Evolutionary conservation across 2,329 filamentous ascomycete species (phyloP).

Genomic region (Fusarium sp.): DNA sequence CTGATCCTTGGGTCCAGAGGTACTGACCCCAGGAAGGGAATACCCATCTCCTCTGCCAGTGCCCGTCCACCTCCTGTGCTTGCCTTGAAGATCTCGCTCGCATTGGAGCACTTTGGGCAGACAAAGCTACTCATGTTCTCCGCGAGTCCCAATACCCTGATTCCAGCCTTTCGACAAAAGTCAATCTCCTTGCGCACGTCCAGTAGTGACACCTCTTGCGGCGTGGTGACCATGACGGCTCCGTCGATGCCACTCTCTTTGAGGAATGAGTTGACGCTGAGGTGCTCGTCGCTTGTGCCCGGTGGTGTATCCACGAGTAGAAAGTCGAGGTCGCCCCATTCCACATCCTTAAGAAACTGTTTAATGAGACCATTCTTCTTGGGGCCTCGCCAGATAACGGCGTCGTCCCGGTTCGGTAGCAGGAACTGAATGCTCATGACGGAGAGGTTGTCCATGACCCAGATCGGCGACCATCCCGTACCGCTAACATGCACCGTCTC

Average conservation of each 20-base stretch:
- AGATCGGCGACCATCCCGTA: conserved; percentile 93
- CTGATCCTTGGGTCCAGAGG: conserved; percentile 93
- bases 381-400: conserved; percentile 95
- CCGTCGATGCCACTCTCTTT: conserved; percentile 94
- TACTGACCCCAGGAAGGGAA: conserved; percentile 90
- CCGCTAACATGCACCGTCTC: conserved; percentile 94
- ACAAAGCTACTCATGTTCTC: conserved; percentile 99
- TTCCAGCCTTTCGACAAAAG: conserved; percentile 95
- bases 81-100: conserved; percentile 87
- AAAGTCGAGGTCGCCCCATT: conserved; percentile 96
- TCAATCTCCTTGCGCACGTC: conserved; percentile 98
- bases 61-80: conserved; percentile 88
- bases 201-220: conserved; percentile 90
- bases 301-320: conserved; percentile 95
- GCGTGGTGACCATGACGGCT: conserved; percentile 92
- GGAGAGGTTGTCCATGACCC: conserved; percentile 92
- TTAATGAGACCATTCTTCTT: conserved; percentile 99
- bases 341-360: conserved; percentile 96
- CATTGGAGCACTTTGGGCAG: conserved; percentile 87
- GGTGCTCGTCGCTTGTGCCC: conserved; percentile 93
- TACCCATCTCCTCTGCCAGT: conserved; percentile 85
- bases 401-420: conserved; percentile 92
- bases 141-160: conserved; percentile 86
- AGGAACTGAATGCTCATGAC: conserved; percentile 99
- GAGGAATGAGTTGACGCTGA: conserved; percentile 91